A percentile compares a stretch with the other conserved stretches of the same genome.
phyloP scores from a whole-genome alignment of 2,329 filamentous ascomycete genomes.

The Myriosclerotinia curreyana region DNA sequence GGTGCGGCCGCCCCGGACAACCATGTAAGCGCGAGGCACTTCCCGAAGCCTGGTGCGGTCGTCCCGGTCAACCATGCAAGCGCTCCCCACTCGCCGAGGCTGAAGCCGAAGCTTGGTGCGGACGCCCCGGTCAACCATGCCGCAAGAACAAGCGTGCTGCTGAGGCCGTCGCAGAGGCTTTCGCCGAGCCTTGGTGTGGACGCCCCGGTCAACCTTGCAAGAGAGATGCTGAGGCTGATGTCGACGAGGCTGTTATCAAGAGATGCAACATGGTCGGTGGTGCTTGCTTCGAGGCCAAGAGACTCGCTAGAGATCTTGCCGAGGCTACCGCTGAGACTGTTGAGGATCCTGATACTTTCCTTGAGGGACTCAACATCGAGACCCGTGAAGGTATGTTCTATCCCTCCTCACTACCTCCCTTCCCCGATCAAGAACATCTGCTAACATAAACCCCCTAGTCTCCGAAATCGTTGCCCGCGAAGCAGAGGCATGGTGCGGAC shows the following conservation, averaged over 20 bases:
- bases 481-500: slow-evolving; percentile 21
- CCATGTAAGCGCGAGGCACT: slow-evolving; percentile 24
- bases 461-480: slow-evolving; percentile 22
- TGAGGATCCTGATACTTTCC: slow-evolving; percentile 9
- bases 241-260: slow-evolving; percentile 17
- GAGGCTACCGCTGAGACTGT: slow-evolving; percentile 10
- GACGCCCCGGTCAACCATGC: slow-evolving; percentile 20
- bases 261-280: slow-evolving; percentile 24
- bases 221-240: neutral
- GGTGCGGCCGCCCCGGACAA: slow-evolving; percentile 16
- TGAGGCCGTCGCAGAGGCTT: slow-evolving; percentile 20
- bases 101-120: slow-evolving; percentile 13
- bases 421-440: neutral
- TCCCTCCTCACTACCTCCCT: neutral
- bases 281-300: slow-evolving; percentile 24
- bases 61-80: slow-evolving; percentile 19
- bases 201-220: too few relatives aligned
- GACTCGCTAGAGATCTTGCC: slow-evolving; percentile 22
- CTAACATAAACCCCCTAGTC: slow-evolving; percentile 9
- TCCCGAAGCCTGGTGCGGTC: slow-evolving; percentile 28
- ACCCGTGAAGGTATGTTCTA: slow-evolving; percentile 16
- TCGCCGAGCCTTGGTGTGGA: slow-evolving; percentile 10
- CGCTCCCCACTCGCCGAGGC: slow-evolving; percentile 24
- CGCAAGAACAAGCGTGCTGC: slow-evolving; percentile 18
- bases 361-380: slow-evolving; percentile 17